Evolutionary conservation across 2,329 filamentous ascomycete genomes (phyloP), one percentile per base, ranked within the genome.

Genomic region (Aureobasidium sp.): DNA sequence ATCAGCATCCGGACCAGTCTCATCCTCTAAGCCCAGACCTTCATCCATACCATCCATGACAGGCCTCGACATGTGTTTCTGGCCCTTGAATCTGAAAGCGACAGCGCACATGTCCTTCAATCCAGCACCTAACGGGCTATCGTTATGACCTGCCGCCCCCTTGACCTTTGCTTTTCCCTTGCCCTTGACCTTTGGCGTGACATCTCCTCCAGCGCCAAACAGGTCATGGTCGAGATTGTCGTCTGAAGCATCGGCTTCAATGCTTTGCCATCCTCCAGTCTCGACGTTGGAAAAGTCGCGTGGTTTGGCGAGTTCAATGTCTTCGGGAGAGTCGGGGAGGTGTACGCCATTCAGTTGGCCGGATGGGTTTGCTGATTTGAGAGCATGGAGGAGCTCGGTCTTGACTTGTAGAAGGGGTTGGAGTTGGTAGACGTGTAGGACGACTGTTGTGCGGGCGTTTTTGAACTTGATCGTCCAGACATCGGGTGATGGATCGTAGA

Each of bases 391-490:
- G 10, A 77, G 71, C 24, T 69, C 62, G 6, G 62, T 37, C 58
- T 74, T 74, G 19, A 77, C 62, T 1, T 63, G 61, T 12, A 59
- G 38, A 52, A 76, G 68, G 44, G 67, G 65, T 51, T 68, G 61
- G 5, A 74, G 64, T 0, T 71, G 71, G 48, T 74, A 68, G 59
- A 68, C 63, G 63, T 76, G 71, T 0, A 77, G 67, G 37, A 76
- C 61, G 56, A 76, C 61, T 29, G 74, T 76, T 27, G 68, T 72
- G 42, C 68, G 70, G 61, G 68, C 62, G 50, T 70, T 63, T 59
- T 76, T 77, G 60, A 76, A 69, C 55, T 73, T 72, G 25, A 77
- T 66, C 1, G 72, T 75, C 61, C 63, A 66, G 14, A 66, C 68
- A 16, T 56, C 56, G 6, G 65, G 57, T 19, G 57, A 62, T 24